Conservation (phyloP, 495 filamentous ascomycete species). For the Platismatia glauca region DNA sequence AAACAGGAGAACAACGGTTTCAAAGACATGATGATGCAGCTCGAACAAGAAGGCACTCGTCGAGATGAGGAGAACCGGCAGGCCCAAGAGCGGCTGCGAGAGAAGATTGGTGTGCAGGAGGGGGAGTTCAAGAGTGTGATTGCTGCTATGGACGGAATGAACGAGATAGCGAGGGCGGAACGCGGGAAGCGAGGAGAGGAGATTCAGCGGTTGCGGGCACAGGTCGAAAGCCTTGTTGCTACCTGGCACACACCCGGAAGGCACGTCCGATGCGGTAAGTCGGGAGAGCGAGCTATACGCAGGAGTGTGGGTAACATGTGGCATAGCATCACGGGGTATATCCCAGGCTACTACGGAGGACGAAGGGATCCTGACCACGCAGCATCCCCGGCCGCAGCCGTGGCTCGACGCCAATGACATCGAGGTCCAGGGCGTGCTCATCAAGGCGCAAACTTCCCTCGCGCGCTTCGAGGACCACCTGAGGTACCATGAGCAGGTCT, state of each 20-base stretch:
- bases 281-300: not conserved
- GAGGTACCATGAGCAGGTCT: slow-evolving; percentile 14
- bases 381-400: not conserved
- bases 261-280: slow-evolving; percentile 1
- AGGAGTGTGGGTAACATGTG: not conserved
- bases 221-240: slow-evolving; percentile 9
- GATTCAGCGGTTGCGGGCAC: slow-evolving; percentile 14
- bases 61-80: slow-evolving; percentile 7
- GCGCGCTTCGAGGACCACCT: slow-evolving; percentile 24
- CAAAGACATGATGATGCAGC: slow-evolving; percentile 1
- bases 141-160: slow-evolving; percentile 3
- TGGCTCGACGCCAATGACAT: not conserved
- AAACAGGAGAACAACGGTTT: slow-evolving; percentile 20
- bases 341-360: slow-evolving; percentile 14
- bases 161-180: not conserved
- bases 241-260: no score
- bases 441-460: slow-evolving; percentile 5
- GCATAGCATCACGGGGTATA: not conserved
- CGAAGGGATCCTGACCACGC: slow-evolving; percentile 1
- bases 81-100: slow-evolving; percentile 9
- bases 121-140: slow-evolving; percentile 9
- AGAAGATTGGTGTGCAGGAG: not conserved
- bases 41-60: slow-evolving; percentile 12
- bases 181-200: slow-evolving; percentile 11
- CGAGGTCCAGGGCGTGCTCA: not conserved